These are phyloP conservation scores for Rhododendron simsii DNA, from an alignment of 148 eudicot species.

Conservation along the genomic window DNA sequence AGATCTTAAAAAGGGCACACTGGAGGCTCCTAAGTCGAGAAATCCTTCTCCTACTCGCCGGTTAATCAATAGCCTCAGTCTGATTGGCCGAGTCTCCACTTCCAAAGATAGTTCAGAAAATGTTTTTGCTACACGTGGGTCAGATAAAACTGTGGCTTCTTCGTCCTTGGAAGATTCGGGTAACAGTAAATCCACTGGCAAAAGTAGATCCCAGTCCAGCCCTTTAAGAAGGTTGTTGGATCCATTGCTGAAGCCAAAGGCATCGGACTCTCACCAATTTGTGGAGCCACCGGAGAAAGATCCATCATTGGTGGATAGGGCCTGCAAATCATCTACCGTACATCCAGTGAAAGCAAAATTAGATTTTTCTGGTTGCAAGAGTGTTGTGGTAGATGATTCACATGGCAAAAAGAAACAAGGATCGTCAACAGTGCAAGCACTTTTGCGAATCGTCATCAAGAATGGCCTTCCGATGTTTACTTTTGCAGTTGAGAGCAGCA, in stretches of 20 bases:
- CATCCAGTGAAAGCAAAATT: slow-evolving; percentile 27
- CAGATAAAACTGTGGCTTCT: slow-evolving; percentile 24
- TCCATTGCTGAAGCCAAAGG: slow-evolving; percentile 66
- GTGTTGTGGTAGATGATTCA: slow-evolving; percentile 17
- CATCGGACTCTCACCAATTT: slow-evolving; percentile 19
- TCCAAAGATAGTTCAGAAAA: slow-evolving; percentile 47
- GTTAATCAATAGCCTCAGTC: slow-evolving; percentile 46
- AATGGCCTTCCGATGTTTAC: slow-evolving; percentile 82
- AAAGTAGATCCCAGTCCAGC: slow-evolving; percentile 52
- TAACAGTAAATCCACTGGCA: slow-evolving; percentile 26
- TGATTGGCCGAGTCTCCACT: slow-evolving; percentile 38
- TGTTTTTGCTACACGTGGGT: slow-evolving; percentile 22
- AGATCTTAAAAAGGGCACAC: slow-evolving; percentile 25
- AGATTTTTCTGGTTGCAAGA: slow-evolving; percentile 18
- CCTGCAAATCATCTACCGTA: slow-evolving; percentile 23
- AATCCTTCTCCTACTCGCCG: slow-evolving; percentile 64
- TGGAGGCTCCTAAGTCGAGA: slow-evolving; percentile 32
- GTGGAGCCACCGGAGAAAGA: slow-evolving; percentile 34
- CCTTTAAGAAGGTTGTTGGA: slow-evolving; percentile 84
- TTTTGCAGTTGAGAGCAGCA: slow-evolving; percentile 56
- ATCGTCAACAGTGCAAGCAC: slow-evolving; percentile 50
- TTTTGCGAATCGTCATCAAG: slow-evolving; percentile 63
- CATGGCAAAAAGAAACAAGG: slow-evolving; percentile 24
- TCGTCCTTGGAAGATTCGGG: slow-evolving; percentile 20
- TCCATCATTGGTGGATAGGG: slow-evolving; percentile 16